phyloP scores from a whole-genome alignment of 441 rosid species.

The Gossypium davidsonii region DNA sequence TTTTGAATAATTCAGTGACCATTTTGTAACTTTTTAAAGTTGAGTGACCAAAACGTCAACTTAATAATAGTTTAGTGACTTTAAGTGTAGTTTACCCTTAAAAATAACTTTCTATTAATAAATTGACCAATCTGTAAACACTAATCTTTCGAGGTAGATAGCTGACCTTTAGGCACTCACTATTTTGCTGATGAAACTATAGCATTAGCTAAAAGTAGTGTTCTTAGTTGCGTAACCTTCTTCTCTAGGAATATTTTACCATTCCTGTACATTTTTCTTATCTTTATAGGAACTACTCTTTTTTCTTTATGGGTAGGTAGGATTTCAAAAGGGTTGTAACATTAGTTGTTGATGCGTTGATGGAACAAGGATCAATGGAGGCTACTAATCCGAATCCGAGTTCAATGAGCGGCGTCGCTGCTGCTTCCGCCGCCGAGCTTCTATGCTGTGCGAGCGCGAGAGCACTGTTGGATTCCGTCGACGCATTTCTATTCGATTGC shows the following conservation, averaged over 20 bases:
- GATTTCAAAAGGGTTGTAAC: neutral
- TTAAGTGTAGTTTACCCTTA: neutral
- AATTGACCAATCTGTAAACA: too few relatives aligned
- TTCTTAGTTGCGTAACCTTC: neutral
- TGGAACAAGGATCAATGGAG: neutral
- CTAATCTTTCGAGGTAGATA: too few relatives aligned
- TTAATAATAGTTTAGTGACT: too few relatives aligned
- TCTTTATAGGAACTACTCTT: neutral
- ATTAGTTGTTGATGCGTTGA: neutral
- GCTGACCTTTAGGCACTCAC: neutral
- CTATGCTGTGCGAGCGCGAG: slow-evolving; percentile 37
- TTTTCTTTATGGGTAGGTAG: neutral
- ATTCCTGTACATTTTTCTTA: neutral
- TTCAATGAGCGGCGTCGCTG: neutral
- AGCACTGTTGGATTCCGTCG: slow-evolving; percentile 63
- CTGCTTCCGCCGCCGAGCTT: slow-evolving; percentile 25
- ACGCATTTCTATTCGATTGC: slow-evolving; percentile 89
- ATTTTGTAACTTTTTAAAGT: too few relatives aligned
- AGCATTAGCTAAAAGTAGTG: neutral
- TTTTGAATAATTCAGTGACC: too few relatives aligned
- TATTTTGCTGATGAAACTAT: neutral
- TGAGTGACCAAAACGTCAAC: too few relatives aligned
- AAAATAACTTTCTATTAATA: too few relatives aligned
- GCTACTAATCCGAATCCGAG: neutral
- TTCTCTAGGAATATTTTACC: neutral